Evolutionary conservation across 78 protist species (phyloP).

Genomic region (Tieghemostelium lacteum): DNA sequence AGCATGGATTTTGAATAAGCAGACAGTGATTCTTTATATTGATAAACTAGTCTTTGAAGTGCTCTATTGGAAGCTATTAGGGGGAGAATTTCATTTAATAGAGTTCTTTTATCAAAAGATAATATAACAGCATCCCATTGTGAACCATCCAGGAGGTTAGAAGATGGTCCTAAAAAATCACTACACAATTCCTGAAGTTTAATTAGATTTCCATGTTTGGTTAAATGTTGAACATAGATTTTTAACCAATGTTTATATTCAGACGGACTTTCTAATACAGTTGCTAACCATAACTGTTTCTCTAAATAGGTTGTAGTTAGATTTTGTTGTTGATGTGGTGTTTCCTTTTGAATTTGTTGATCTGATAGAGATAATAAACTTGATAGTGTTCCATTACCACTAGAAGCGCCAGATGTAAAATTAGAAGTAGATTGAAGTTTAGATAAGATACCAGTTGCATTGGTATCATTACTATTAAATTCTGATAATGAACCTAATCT

Average conservation of each 20-base stretch:
- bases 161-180: slow-evolving; percentile 57
- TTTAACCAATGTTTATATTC: slow-evolving; percentile 60
- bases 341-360: background rate
- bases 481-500: slow-evolving; percentile 73
- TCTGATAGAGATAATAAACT: background rate
- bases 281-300: slow-evolving; percentile 49
- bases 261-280: slow-evolving; percentile 11
- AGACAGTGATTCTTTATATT: slow-evolving; percentile 53
- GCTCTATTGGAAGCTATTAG: slow-evolving; percentile 37
- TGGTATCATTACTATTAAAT: slow-evolving; percentile 46
- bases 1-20: too few relatives aligned
- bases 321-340: slow-evolving; percentile 22
- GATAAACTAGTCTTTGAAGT: slow-evolving; percentile 68
- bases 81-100: slow-evolving; percentile 47
- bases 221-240: slow-evolving; percentile 5
- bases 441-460: slow-evolving; percentile 42
- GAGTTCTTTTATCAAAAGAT: slow-evolving; percentile 12
- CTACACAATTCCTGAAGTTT: slow-evolving; percentile 50
- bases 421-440: slow-evolving; percentile 14
- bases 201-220: slow-evolving; percentile 4
- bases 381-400: background rate
- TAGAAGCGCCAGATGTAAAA: too few relatives aligned
- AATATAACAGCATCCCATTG: slow-evolving; percentile 37
- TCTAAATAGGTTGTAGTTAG: slow-evolving; percentile 37
- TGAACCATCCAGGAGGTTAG: background rate